A percentile compares a stretch with the other conserved stretches of the same genome.
These are phyloP conservation scores for Neopestalotiopsis sp. DNA, from an alignment of 2,329 filamentous ascomycete genomes.

Conservation along the genomic window DNA sequence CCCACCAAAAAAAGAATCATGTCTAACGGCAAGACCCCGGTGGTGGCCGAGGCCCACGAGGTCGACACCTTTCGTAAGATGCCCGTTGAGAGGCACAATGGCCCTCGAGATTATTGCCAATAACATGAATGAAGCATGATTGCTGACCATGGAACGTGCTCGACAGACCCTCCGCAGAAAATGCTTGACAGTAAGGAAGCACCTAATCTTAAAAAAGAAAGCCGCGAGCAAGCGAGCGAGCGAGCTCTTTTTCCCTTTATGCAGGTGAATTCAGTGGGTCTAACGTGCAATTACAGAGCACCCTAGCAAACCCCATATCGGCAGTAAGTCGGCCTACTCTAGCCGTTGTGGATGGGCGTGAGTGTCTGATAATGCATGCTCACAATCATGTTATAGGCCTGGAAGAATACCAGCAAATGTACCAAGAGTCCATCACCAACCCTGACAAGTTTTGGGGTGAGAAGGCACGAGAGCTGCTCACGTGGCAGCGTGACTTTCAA, in stretches of 20 bases:
- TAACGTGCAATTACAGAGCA: constrained; percentile 56
- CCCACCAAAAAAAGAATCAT: constrained; percentile 39
- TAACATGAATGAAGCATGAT: constrained; percentile 26
- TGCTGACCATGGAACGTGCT: constrained; percentile 24
- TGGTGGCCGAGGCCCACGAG: constrained; percentile 77
- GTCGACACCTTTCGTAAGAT: constrained; percentile 75
- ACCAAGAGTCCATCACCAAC: constrained; percentile 86
- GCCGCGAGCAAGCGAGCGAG: background rate
- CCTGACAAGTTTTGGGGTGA: constrained; percentile 90
- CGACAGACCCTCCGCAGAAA: constrained; percentile 65
- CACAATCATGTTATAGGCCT: constrained; percentile 49
- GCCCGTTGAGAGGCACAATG: constrained; percentile 50
- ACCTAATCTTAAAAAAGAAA: too few species aligned
- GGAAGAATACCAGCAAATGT: constrained; percentile 71
- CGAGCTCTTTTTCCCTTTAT: constrained; percentile 1
- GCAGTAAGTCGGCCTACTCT: constrained; percentile 52
- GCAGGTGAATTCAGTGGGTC: constrained; percentile 9
- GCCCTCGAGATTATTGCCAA: constrained; percentile 12
- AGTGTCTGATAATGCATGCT: background rate
- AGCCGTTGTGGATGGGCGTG: background rate
- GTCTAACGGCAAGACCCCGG: constrained; percentile 58
- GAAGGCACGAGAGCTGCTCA: constrained; percentile 85
- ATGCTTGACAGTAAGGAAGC: constrained; percentile 68
- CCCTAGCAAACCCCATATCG: constrained; percentile 71
- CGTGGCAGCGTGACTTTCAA: constrained; percentile 90